Percentiles rank a stretch among this genome's conserved stretches.
These are phyloP conservation scores for Termitomyces titanicus DNA, from an alignment of 768 basidiomycete genomes.

Conservation along the genomic window DNA sequence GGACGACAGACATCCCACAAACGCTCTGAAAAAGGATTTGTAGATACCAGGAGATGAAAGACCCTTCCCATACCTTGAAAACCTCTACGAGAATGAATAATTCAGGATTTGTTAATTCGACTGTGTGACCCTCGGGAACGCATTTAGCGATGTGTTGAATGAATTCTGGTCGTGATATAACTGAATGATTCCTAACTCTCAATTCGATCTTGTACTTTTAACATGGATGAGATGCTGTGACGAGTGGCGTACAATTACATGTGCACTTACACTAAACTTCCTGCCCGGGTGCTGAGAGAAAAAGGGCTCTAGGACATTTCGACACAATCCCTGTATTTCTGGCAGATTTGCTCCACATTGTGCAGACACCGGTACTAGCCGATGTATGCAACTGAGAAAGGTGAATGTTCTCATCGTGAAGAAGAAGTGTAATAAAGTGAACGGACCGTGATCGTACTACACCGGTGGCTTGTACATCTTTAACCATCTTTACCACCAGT, in stretches of 20 bases:
- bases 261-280: conserved; percentile 42
- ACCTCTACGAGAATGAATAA: conserved; percentile 77
- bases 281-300: conserved; percentile 42
- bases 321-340: conserved; percentile 66
- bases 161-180: conserved; percentile 51
- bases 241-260: background rate
- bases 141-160: conserved; percentile 69
- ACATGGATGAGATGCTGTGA: background rate
- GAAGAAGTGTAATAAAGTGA: background rate
- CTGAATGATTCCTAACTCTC: conserved; percentile 73
- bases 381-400: conserved; percentile 54
- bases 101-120: conserved; percentile 65
- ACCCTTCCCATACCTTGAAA: conserved; percentile 59
- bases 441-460: conserved; percentile 60
- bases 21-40: conserved; percentile 45
- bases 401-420: background rate
- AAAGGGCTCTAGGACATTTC: conserved; percentile 47
- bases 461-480: conserved; percentile 60
- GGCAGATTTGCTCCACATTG: conserved; percentile 65
- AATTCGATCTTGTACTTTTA: conserved; percentile 89
- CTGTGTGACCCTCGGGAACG: conserved; percentile 63
- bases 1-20: conserved; percentile 72
- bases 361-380: conserved; percentile 67
- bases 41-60: background rate
- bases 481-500: conserved; percentile 60